Conservation (phyloP, 2,329 filamentous ascomycete species). For the Hypoxylon sp. region DNA sequence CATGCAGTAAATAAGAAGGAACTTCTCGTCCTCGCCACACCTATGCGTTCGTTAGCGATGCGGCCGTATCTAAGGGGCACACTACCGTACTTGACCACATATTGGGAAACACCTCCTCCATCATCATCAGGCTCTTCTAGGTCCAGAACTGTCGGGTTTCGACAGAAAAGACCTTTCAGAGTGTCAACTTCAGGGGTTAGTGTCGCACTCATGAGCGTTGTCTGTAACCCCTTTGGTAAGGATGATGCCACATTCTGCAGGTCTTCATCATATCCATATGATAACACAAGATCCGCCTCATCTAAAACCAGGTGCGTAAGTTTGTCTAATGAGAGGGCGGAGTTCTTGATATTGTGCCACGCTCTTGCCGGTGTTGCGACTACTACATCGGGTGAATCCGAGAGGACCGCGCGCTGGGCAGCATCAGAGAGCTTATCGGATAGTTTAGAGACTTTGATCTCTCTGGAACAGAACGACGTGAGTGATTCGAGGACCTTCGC, state of each 20-base stretch:
- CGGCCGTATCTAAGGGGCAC: neutral
- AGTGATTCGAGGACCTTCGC: slow-evolving; percentile 83
- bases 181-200: slow-evolving; percentile 89
- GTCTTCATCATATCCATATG: slow-evolving; percentile 94
- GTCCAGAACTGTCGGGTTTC: slow-evolving; percentile 83
- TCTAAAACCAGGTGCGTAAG: slow-evolving; percentile 89
- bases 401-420: slow-evolving; percentile 88
- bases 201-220: slow-evolving; percentile 93
- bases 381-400: slow-evolving; percentile 89
- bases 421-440: slow-evolving; percentile 91
- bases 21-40: slow-evolving; percentile 98
- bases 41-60: slow-evolving; percentile 57
- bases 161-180: slow-evolving; percentile 87
- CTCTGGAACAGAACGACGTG: slow-evolving; percentile 86
- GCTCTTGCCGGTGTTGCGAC: slow-evolving; percentile 92
- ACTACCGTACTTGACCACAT: slow-evolving; percentile 78
- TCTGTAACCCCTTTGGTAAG: slow-evolving; percentile 88
- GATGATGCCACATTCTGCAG: slow-evolving; percentile 83
- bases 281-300: slow-evolving; percentile 93
- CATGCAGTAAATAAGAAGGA: slow-evolving; percentile 91
- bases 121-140: slow-evolving; percentile 86
- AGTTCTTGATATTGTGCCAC: slow-evolving; percentile 81
- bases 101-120: slow-evolving; percentile 84
- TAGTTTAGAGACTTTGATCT: slow-evolving; percentile 86
- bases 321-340: slow-evolving; percentile 77